Conservation (phyloP, 331 rosid genomes). For the Telfairia occidentalis region DNA sequence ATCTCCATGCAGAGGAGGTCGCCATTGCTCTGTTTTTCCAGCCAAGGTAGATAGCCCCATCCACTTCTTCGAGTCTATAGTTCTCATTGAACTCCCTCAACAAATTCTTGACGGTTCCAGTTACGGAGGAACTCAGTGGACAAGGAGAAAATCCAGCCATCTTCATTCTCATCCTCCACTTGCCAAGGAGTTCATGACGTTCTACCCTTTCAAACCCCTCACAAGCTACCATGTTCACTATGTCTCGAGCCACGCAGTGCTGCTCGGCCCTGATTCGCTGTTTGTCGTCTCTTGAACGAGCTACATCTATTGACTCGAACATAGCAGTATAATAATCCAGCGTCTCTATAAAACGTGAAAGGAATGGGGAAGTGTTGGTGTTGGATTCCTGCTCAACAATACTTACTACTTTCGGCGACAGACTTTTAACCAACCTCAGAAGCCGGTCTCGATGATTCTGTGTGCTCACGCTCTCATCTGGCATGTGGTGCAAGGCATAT, state of each 20-base stretch:
- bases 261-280: constrained; percentile 70
- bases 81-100: constrained; percentile 40
- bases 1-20: constrained; percentile 77
- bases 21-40: constrained; percentile 62
- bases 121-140: constrained; percentile 46
- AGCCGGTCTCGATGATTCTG: constrained; percentile 77
- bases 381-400: constrained; percentile 91
- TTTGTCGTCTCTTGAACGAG: constrained; percentile 44
- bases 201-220: constrained; percentile 81
- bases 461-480: constrained; percentile 91
- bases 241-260: constrained; percentile 82
- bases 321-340: constrained; percentile 60
- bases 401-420: constrained; percentile 70
- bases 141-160: constrained; percentile 67
- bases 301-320: constrained; percentile 82
- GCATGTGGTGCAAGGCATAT: constrained; percentile 76
- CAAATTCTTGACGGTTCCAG: constrained; percentile 22
- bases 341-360: constrained; percentile 55
- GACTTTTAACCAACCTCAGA: constrained; percentile 58
- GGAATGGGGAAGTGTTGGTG: constrained; percentile 90
- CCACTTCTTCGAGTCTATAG: constrained; percentile 28
- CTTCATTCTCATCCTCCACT: constrained; percentile 66
- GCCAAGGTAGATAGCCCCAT: constrained; percentile 50
- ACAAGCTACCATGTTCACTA: constrained; percentile 93
- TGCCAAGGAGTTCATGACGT: constrained; percentile 68